A percentile compares a stretch with the other conserved stretches of the same genome.
phyloP scores from a whole-genome alignment of 371 early-diverging fungal species.

The Mucor indicus region DNA sequence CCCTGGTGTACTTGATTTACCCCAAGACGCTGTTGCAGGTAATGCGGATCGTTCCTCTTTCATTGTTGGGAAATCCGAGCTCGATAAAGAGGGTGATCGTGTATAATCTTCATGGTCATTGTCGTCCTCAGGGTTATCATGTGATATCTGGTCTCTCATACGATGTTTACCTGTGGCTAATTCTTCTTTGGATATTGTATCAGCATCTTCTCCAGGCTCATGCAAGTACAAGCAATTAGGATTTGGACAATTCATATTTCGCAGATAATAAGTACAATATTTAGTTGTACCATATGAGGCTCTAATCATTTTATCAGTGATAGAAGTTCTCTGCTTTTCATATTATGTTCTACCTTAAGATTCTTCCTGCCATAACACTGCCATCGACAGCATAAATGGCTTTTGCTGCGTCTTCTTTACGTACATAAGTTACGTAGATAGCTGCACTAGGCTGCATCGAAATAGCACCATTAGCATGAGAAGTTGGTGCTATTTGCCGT shows the following conservation, averaged over 20 bases:
- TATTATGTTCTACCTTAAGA: slow-evolving; percentile 58
- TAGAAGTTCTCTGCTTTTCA: not conserved
- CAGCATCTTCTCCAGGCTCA: slow-evolving; percentile 92
- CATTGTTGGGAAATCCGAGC: slow-evolving; percentile 11
- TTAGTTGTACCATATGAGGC: slow-evolving; percentile 94
- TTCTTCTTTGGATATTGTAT: slow-evolving; percentile 64
- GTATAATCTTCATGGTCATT: slow-evolving; percentile 19
- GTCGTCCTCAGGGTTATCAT: slow-evolving; percentile 22
- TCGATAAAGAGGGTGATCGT: slow-evolving; percentile 17
- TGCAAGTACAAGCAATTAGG: slow-evolving; percentile 93
- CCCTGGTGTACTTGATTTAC: slow-evolving; percentile 47
- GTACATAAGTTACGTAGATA: slow-evolving; percentile 88
- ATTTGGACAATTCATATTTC: slow-evolving; percentile 89
- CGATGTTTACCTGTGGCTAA: slow-evolving; percentile 62
- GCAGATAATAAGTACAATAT: slow-evolving; percentile 94
- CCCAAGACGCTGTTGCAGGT: slow-evolving; percentile 68
- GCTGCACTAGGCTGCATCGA: slow-evolving; percentile 59
- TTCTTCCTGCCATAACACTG: slow-evolving; percentile 81
- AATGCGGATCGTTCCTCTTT: slow-evolving; percentile 52
- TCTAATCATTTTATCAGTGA: slow-evolving; percentile 14
- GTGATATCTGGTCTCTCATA: slow-evolving; percentile 52
- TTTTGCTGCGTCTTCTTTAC: slow-evolving; percentile 86
- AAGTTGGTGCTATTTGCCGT: slow-evolving; percentile 58
- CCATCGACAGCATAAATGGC: slow-evolving; percentile 94
- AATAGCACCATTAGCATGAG: slow-evolving; percentile 40